Base-by-base conservation (phyloP, 805 yeast genomes). In the Candida caryicola region DNA sequence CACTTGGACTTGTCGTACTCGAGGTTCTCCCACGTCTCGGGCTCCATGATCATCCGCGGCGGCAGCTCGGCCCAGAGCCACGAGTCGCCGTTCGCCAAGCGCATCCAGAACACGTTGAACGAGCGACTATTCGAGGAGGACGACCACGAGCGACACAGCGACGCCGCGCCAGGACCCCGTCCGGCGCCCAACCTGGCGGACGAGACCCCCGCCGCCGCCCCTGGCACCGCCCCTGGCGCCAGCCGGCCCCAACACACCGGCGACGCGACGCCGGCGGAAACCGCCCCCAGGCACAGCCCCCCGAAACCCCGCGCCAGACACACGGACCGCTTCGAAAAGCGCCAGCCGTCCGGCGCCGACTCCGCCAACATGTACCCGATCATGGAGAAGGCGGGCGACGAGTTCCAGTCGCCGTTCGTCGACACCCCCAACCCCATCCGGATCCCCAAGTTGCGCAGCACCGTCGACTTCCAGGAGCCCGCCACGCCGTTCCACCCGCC, bases 1-100 rank as follows among this genome's bases (percentile, higher is more conserved):
- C 54, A 52, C 7, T 37, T 52, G 13, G 57, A 64, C 34, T 46
- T 67, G 9, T 63, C 71, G 5, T 66, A 57, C 44, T 64, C 69
- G 30, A 60, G 53, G 46, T 67, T 67, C 44, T 62, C 71, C 35
- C 64, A 60, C 19, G 40, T 53, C 4, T 52, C 60, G 17, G 55
- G 56, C 6, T 46, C 54, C 8, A 47, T 60, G 18, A 49, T 50
- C 26, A 35, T 46, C 29, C 36, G 45, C 19, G 27, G 39, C 25
- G 30, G 23, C 5, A 35, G 36, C 7, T 31, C 47, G 3, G 29
- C 29, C 17, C 23, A 38, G 13, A 19, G 34, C 4, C 23, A 33
- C 3, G 46, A 46, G 1, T 59, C 66, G 31, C 67, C 69, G 12
- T 61, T 62, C 45, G 53, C 59, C 8, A 46, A 50, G 31, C 49